Evolutionary conservation across 2,329 filamentous ascomycete genomes (phyloP).

Genomic region (Ceratocystis variospora): DNA sequence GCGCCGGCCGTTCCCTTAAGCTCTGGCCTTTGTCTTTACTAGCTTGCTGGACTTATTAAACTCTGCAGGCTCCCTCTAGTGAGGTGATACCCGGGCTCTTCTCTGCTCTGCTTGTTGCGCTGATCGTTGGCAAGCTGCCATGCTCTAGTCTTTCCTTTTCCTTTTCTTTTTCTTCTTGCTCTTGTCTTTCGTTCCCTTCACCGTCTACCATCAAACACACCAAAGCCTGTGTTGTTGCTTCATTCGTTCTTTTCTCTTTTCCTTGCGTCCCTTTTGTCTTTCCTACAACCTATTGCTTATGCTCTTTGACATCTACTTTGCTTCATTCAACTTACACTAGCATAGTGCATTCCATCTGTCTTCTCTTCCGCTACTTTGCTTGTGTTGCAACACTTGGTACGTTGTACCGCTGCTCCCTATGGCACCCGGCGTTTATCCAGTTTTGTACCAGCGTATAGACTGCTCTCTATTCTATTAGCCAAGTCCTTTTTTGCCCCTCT

Average conservation of each 20-base stretch:
- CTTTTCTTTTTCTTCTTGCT: neutral
- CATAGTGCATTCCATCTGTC: neutral
- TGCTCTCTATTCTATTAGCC: neutral
- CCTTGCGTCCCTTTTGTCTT: neutral
- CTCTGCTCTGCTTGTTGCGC: neutral
- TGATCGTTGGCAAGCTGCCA: neutral
- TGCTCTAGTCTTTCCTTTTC: neutral
- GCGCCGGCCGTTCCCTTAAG: neutral
- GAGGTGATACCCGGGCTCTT: neutral
- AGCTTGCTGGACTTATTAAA: neutral
- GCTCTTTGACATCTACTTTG: neutral
- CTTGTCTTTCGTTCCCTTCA: neutral
- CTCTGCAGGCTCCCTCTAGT: neutral
- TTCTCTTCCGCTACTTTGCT: neutral
- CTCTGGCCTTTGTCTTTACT: neutral
- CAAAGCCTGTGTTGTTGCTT: neutral
- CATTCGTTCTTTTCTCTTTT: no score
- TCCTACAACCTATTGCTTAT: neutral
- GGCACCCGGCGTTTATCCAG: neutral
- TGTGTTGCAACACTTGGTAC: neutral
- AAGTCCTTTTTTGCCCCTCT: neutral
- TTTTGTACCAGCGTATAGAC: neutral
- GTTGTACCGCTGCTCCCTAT: neutral
- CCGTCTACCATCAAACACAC: neutral
- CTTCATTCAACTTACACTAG: neutral